Conservation (phyloP, 2,329 filamentous ascomycete species). For the Thyridium curvatum region DNA sequence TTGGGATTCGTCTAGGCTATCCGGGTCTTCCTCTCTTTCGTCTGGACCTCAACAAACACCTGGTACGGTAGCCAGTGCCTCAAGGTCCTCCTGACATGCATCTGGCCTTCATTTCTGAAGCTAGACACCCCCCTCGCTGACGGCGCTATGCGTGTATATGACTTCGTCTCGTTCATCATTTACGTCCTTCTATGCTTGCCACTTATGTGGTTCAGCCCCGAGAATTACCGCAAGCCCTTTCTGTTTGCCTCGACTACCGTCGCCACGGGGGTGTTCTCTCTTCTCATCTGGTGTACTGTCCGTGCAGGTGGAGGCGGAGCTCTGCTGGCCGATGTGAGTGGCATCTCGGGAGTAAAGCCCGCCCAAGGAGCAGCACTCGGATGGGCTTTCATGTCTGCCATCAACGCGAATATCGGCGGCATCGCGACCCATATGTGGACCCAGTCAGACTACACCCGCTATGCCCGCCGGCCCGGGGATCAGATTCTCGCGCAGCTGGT, state of each 20-base stretch:
- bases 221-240: conserved; percentile 17
- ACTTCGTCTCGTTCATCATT: conserved; percentile 15
- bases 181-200: conserved; percentile 16
- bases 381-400: conserved; percentile 18
- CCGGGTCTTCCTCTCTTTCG: conserved; percentile 15
- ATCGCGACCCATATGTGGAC: conserved; percentile 20
- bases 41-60: conserved; percentile 17
- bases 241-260: conserved; percentile 14
- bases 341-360: conserved; percentile 12
- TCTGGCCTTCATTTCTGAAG: conserved; percentile 10
- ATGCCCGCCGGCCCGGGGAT: conserved; percentile 18
- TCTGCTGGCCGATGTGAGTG: conserved; percentile 14
- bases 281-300: conserved; percentile 20
- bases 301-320: conserved; percentile 15
- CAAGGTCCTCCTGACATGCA: conserved; percentile 12
- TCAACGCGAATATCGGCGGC: conserved; percentile 20
- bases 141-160: conserved; percentile 12
- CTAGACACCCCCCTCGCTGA: conserved; percentile 9
- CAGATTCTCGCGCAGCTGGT: conserved; percentile 18
- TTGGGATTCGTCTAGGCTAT: conserved; percentile 1
- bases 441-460: conserved; percentile 23
- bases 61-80: conserved; percentile 19
- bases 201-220: conserved; percentile 17
- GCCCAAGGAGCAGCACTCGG: conserved; percentile 11
- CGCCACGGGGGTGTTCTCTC: conserved; percentile 19